phyloP scores from a whole-genome alignment of 164 flowering plant species.

The Vitis rupestris region DNA sequence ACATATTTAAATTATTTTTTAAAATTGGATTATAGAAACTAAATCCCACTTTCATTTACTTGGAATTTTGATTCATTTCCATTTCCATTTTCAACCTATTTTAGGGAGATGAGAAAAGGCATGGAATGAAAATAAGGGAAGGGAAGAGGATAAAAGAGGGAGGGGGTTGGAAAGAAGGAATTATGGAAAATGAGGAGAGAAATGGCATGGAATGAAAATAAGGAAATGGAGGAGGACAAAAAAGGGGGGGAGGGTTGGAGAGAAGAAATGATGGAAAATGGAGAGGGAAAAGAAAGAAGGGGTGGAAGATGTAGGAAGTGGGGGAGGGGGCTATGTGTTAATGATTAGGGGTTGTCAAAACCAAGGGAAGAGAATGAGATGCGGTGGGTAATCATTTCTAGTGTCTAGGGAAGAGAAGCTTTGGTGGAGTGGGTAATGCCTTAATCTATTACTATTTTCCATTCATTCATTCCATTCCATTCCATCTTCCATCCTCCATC shows the following conservation, averaged over 20 bases:
- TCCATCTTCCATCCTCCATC: too few species aligned
- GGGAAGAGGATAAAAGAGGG: too few species aligned
- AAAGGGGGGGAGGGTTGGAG: too few species aligned
- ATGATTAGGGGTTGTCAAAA: slow-evolving; percentile 43
- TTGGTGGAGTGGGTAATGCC: slow-evolving; percentile 10
- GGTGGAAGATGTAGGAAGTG: slow-evolving; percentile 14
- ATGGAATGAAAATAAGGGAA: too few species aligned
- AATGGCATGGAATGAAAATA: not conserved
- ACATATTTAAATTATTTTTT: too few species aligned
- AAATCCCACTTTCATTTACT: too few species aligned
- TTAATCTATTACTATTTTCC: not conserved
- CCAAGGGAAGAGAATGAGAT: slow-evolving; percentile 20
- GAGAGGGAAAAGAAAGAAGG: slow-evolving; percentile 17
- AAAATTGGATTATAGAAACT: too few species aligned
- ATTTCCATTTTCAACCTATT: too few species aligned
- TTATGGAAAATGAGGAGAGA: not conserved
- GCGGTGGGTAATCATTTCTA: slow-evolving; percentile 43
- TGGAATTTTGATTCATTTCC: too few species aligned
- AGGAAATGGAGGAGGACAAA: not conserved
- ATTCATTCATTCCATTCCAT: too few species aligned
- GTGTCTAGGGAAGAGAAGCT: slow-evolving; percentile 22
- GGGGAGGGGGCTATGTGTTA: slow-evolving; percentile 6
- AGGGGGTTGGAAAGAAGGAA: too few species aligned
- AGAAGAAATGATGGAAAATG: not conserved
- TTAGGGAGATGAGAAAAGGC: too few species aligned